Evolutionary conservation across 352 stramenopile species (phyloP), one percentile per base, ranked within the genome.

Genomic region (Pythium sukuiense): DNA sequence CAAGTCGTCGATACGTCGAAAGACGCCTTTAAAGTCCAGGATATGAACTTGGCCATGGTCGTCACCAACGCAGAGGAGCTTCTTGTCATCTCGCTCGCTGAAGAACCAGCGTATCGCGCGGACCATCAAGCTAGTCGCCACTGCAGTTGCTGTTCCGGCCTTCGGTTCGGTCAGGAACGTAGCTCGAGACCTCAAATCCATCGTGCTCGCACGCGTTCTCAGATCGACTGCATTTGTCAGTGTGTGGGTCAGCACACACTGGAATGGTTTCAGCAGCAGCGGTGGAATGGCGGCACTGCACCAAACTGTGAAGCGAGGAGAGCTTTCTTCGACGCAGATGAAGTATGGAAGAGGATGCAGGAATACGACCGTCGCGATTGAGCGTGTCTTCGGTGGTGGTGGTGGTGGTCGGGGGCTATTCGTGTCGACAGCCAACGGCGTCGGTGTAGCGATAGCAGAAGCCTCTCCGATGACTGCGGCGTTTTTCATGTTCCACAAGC

Each of bases 401-500:
- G 33, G 46, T 8, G 35, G n/a, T n/a, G n/a, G n/a, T n/a, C n/a
- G 9, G 7, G 35, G 14, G 35, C 41, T 16, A 26, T 26, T 49
- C 41, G 41, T 1, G 14, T 49, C 41, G 16, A 26, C 16, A 26
- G 41, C 5, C n/a, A 26, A 4, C 11, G 6, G 41, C 7, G 41
- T 11, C 16, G 27, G 3, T 63, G 37, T 16, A 30, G 27, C 12
- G 16, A 33, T 2, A 14, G 46, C 52, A 0, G 39, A 71, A 37
- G 48, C 74, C 54, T 77, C 67, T 26, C 60, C 73, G 18, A 77
- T 30, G 2, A 85, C 66, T 3, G 68, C 56, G 0, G 61, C 71
- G 54, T 80, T 81, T 37, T 74, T 72, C 11, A 83, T 27, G 55
- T 82, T 83, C 80, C 80, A 88, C 6, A 80, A 61, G 29, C 78